Evolutionary conservation across 768 basidiomycete species (phyloP).

Genomic region (Fomitopsis pulvina): DNA sequence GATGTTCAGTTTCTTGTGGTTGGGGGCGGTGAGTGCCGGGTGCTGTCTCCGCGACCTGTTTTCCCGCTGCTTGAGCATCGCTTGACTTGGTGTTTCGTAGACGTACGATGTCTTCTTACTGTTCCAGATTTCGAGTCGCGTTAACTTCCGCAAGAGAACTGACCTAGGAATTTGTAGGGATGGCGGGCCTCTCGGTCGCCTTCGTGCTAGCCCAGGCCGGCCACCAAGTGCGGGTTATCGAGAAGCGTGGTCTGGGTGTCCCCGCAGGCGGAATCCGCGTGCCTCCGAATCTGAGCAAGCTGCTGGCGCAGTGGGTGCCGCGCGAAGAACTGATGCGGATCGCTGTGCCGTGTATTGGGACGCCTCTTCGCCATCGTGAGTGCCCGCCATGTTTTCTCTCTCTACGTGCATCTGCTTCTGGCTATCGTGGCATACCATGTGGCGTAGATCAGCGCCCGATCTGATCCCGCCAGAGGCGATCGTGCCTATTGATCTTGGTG

Average conservation of each 20-base stretch:
- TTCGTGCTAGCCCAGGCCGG: constrained; percentile 49
- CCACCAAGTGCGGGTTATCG: constrained; percentile 54
- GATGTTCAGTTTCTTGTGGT: constrained; percentile 34
- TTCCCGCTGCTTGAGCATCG: constrained; percentile 6
- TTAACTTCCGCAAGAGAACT: background rate
- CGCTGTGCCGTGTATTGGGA: constrained; percentile 27
- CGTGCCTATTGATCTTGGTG: too few species aligned
- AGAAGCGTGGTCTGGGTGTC: constrained; percentile 35
- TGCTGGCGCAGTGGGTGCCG: constrained; percentile 51
- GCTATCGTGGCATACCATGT: too few species aligned
- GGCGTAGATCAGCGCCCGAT: too few species aligned
- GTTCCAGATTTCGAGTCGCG: background rate
- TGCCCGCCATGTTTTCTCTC: constrained; percentile 1
- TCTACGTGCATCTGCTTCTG: too few species aligned
- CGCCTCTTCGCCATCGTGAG: constrained; percentile 30
- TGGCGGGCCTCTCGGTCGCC: constrained; percentile 52
- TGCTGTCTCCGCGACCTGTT: background rate
- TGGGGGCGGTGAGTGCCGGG: constrained; percentile 35
- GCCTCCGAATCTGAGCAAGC: constrained; percentile 52
- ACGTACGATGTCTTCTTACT: background rate
- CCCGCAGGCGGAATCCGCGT: constrained; percentile 38
- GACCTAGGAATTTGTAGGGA: constrained; percentile 22
- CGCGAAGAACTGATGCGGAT: constrained; percentile 35
- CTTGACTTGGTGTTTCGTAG: too few species aligned
- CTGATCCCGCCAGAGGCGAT: too few species aligned